Evolutionary conservation across 2,329 filamentous ascomycete genomes (phyloP), one percentile per base, ranked within the genome.

Genomic region (Calonectria pseudoturangicola): DNA sequence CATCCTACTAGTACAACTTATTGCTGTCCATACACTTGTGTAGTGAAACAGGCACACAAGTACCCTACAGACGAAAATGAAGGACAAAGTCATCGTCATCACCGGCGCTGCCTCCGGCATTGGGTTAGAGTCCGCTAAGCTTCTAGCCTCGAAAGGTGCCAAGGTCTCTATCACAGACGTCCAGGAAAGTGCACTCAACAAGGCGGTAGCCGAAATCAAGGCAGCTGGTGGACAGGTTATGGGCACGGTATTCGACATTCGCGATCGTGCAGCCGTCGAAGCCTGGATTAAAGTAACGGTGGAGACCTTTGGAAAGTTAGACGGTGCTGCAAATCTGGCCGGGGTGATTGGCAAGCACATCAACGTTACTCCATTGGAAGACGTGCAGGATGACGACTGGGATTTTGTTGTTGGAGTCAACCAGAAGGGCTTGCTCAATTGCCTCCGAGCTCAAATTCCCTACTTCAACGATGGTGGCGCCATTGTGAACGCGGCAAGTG

Each of bases 401-500:
- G 66, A 69, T 30, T 60, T 69, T 10, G 66, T 63, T n/a, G 58
- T 63, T 6, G 66, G 56, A 1, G 48, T 63, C 8, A 69, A 69
- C 43, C 62, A 64, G 41, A 64, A 64, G 18, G 62, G 62, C 13
- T 30, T 64, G 18, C 62, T 64, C 27, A 71, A 71, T 25, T 66
- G 68, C 18, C 62, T 71, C 16, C 36, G 63, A 15, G 63, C 68
- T 1, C 36, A 73, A 43, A 51, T 73, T 21, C 62, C 60, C 9
- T 30, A 70, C 33, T 60, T 66, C 43, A 39, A 65, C 13, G 47
- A 66, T n/a, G 45, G 56, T 18, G 73, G 70, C 18, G 47, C 63
- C 12, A 68, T 73, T n/a, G 67, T 72, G 41, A 72, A 73, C 25
- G 66, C 64, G 13, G 50, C 70, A 4, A 68, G 70, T 28, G 54